Evolutionary conservation across 306 rosid species (phyloP), one percentile per base, ranked within the genome.

Genomic region (Cicer judaicum): DNA sequence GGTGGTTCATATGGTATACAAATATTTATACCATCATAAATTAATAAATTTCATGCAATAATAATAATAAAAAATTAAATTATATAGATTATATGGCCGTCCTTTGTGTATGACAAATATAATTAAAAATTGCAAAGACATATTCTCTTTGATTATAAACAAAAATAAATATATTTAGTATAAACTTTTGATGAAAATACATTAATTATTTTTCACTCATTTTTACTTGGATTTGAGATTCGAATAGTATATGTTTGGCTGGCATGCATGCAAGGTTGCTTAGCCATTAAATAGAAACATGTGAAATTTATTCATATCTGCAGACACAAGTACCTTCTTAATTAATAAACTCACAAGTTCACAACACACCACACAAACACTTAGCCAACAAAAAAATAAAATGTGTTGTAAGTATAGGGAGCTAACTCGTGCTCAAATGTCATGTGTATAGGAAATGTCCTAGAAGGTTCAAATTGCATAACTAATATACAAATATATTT

Each of bases 211-310:
- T 29, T 29, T 29, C 34, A 29, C 34, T 29, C 34, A 29, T 29
- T 29, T 29, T 29, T 29, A 3, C 34, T 29, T 2, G 3, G 5
- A 29, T 4, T 29, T 3, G 5, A 29, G 36, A 29, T 4, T 29
- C 5, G 1, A 29, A 29, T 29, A 29, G 36, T 29, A 29, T 29
- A 29, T 71, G 79, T 81, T 81, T 69, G 81, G 81, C 73, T 85
- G 84, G 83, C 85, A 81, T 2, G 73, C 88, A 70, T 50, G 83
- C 81, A 74, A 77, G 59, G 67, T 21, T 74, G 77, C 74, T 57
- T 78, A 29, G 61, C 56, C 77, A 85, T 74, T 81, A 64, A 85
- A 75, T 85, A 85, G 71, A 60, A 74, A 78, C 84, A 81, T 81
- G 88, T 84, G 88, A 70, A 70, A 55, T 70, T 60, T 75, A 67